phyloP scores from a whole-genome alignment of 495 filamentous ascomycete species.

The Penicillium canariense region DNA sequence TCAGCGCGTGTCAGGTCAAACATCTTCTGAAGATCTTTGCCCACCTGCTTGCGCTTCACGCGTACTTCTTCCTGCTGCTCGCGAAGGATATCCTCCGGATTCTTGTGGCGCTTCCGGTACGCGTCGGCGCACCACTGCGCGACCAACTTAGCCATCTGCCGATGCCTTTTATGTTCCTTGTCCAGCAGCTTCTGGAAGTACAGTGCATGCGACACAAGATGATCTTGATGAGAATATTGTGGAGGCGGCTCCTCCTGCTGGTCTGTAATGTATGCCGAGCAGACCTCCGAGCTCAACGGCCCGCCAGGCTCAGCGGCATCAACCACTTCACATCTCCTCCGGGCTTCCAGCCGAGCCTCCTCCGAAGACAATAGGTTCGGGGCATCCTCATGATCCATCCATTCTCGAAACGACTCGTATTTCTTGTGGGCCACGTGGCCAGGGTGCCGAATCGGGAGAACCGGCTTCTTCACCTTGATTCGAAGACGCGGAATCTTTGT shows the following conservation, averaged over 20 bases:
- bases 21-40: slow-evolving; percentile 65
- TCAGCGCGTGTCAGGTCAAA: slow-evolving; percentile 78
- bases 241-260: slow-evolving; percentile 67
- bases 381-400: slow-evolving; percentile 50
- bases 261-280: slow-evolving; percentile 74
- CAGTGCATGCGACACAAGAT: slow-evolving; percentile 75
- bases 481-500: slow-evolving; percentile 44
- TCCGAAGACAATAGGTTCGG: slow-evolving; percentile 50
- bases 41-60: slow-evolving; percentile 64
- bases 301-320: slow-evolving; percentile 72
- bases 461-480: slow-evolving; percentile 54
- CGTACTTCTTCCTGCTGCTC: slow-evolving; percentile 50
- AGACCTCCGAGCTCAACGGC: slow-evolving; percentile 65
- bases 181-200: slow-evolving; percentile 77
- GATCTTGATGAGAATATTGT: slow-evolving; percentile 82
- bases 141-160: slow-evolving; percentile 41
- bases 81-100: slow-evolving; percentile 43
- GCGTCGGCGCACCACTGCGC: slow-evolving; percentile 49
- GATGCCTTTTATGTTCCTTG: slow-evolving; percentile 72
- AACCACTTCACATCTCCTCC: slow-evolving; percentile 56
- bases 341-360: slow-evolving; percentile 51
- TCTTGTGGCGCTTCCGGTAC: slow-evolving; percentile 46
- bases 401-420: slow-evolving; percentile 54
- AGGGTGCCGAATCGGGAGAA: slow-evolving; percentile 51
- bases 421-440: slow-evolving; percentile 47